Conservation (phyloP, 352 stramenopile genomes). For the Pythium sukuiense region DNA sequence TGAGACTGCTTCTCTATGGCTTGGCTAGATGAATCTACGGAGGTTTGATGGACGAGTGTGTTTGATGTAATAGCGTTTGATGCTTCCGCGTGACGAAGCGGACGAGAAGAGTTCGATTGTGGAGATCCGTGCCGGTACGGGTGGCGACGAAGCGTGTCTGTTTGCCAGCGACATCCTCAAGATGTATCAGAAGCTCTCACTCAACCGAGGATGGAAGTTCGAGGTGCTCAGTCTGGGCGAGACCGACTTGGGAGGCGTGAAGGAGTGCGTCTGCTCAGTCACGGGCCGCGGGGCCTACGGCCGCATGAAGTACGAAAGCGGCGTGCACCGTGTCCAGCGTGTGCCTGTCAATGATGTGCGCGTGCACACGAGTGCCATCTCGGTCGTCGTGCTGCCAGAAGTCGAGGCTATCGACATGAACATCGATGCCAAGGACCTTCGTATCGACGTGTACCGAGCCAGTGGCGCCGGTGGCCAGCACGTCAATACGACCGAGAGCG, state of each 20-base stretch:
- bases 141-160: constrained; percentile 95
- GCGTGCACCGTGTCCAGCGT: constrained; percentile 97
- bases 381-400: constrained; percentile 96
- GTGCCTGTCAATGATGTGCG: constrained; percentile 96
- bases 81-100: constrained; percentile 80
- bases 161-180: constrained; percentile 94
- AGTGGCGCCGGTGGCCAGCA: constrained; percentile 97
- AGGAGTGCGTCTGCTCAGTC: constrained; percentile 78
- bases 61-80: constrained; percentile 41
- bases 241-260: constrained; percentile 83
- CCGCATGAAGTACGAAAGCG: constrained; percentile 98
- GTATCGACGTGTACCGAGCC: constrained; percentile 96
- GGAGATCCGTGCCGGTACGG: constrained; percentile 95
- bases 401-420: constrained; percentile 84
- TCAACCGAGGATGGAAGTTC: constrained; percentile 87
- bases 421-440: constrained; percentile 95
- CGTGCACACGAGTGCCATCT: constrained; percentile 97
- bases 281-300: constrained; percentile 89
- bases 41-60: no score
- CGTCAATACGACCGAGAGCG: constrained; percentile 99
- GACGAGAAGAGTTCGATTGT: constrained; percentile 97
- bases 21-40: no score
- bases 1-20: constrained; percentile 13
- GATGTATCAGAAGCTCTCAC: constrained; percentile 92
- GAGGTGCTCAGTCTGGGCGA: constrained; percentile 88